Evolutionary conservation across 2,329 filamentous ascomycete genomes (phyloP).

Genomic region (Oidium heveae): DNA sequence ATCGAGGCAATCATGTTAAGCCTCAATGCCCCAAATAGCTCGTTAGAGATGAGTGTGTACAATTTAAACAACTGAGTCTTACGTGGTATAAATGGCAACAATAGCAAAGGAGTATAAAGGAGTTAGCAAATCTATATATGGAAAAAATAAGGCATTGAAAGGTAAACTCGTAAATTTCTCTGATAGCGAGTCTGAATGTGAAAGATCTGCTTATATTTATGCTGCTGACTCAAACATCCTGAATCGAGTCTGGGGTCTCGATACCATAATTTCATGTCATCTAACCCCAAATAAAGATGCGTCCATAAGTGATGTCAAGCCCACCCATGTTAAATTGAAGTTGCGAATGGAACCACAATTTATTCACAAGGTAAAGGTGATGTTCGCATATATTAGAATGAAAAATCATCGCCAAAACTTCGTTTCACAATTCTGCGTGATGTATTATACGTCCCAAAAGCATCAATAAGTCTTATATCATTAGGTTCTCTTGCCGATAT

Average conservation of each 20-base stretch:
- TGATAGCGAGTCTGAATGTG: not conserved
- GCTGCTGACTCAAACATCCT: too few relatives aligned
- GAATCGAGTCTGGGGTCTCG: not conserved
- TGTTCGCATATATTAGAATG: not conserved
- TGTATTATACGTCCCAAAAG: not conserved
- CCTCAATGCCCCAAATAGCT: not conserved
- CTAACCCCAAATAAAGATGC: not conserved
- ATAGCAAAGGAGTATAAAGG: not conserved
- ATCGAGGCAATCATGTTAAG: not conserved
- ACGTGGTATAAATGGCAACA: not conserved
- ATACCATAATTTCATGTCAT: not conserved
- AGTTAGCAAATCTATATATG: not conserved
- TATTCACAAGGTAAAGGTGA: not conserved
- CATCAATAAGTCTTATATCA: not conserved
- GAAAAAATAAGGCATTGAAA: too few relatives aligned
- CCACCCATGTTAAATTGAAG: not conserved
- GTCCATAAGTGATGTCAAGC: not conserved
- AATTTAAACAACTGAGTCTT: not conserved
- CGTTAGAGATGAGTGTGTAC: not conserved
- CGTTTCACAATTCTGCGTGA: not conserved
- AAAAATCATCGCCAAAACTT: not conserved
- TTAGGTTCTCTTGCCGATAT: not conserved
- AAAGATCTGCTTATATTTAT: not conserved
- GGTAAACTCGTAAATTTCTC: not conserved
- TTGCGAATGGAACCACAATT: not conserved